A percentile compares a stretch with the other conserved stretches of the same genome.
These are phyloP conservation scores for Adansonia digitata DNA, from an alignment of 345 rosid species.

Conservation along the genomic window DNA sequence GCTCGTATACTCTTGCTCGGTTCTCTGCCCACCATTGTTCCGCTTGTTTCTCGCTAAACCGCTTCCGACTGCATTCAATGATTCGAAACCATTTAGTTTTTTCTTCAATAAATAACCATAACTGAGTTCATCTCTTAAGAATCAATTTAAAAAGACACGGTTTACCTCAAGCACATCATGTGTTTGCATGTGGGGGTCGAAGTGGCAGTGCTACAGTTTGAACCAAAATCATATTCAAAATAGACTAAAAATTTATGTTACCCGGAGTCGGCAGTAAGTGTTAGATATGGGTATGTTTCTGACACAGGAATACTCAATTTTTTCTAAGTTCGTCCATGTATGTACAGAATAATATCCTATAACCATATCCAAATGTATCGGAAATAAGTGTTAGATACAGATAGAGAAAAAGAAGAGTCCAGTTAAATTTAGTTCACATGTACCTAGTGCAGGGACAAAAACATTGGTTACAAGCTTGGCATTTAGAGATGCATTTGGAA, in stretches of 20 bases:
- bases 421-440: background rate
- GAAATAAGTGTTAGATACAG: too few species aligned
- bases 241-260: too few species aligned
- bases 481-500: background rate
- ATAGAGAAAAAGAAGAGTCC: too few species aligned
- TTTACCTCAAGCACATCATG: background rate
- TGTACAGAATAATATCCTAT: too few species aligned
- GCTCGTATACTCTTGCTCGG: conserved; percentile 79
- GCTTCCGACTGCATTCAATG: conserved; percentile 68
- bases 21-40: conserved; percentile 99
- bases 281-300: too few species aligned
- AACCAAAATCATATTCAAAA: background rate
- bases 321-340: too few species aligned
- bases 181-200: too few species aligned
- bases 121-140: background rate
- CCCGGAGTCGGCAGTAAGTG: too few species aligned
- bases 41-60: conserved; percentile 93
- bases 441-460: background rate
- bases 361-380: too few species aligned
- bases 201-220: background rate
- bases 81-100: background rate
- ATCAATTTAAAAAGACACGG: background rate
- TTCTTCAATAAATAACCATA: conserved; percentile 14
- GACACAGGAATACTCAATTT: too few species aligned
- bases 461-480: background rate